A percentile compares a stretch with the other conserved stretches of the same genome.
Evolutionary conservation across 805 yeast genomes (phyloP).

Genomic region (Wickerhamomyces subpelliculosus): DNA sequence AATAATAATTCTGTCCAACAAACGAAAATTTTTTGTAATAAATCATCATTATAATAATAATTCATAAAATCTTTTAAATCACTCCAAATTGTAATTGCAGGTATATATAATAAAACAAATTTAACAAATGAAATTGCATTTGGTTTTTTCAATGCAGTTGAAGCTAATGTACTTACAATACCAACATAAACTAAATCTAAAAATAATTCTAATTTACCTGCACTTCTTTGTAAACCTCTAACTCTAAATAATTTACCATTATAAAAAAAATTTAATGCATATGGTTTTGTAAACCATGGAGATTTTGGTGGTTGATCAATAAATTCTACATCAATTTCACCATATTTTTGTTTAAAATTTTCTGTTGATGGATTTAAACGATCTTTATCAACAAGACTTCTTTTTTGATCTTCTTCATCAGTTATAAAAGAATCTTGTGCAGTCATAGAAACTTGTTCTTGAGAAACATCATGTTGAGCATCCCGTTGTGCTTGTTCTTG

Average conservation of each 20-base stretch:
- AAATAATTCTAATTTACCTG: slow-evolving; percentile 50
- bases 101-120: slow-evolving; percentile 45
- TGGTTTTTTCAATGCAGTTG: slow-evolving; percentile 43
- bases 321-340: slow-evolving; percentile 39
- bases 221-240: slow-evolving; percentile 40
- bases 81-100: slow-evolving; percentile 59
- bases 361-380: slow-evolving; percentile 9
- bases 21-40: slow-evolving; percentile 44
- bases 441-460: neutral
- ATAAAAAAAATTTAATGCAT: slow-evolving; percentile 54
- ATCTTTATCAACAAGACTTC: neutral
- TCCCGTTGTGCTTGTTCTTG: no score
- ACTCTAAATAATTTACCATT: slow-evolving; percentile 53
- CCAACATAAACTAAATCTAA: slow-evolving; percentile 61
- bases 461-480: no score
- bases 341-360: slow-evolving; percentile 41
- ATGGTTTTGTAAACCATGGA: slow-evolving; percentile 41
- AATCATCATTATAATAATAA: slow-evolving; percentile 55
- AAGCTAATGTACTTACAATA: slow-evolving; percentile 52
- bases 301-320: slow-evolving; percentile 31
- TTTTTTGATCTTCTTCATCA: neutral
- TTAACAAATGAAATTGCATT: slow-evolving; percentile 38
- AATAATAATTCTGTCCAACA: slow-evolving; percentile 46
- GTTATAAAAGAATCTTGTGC: neutral
- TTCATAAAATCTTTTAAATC: slow-evolving; percentile 59